Conservation (phyloP, 441 rosid genomes). For the Bocquillonia castaneifolia region DNA sequence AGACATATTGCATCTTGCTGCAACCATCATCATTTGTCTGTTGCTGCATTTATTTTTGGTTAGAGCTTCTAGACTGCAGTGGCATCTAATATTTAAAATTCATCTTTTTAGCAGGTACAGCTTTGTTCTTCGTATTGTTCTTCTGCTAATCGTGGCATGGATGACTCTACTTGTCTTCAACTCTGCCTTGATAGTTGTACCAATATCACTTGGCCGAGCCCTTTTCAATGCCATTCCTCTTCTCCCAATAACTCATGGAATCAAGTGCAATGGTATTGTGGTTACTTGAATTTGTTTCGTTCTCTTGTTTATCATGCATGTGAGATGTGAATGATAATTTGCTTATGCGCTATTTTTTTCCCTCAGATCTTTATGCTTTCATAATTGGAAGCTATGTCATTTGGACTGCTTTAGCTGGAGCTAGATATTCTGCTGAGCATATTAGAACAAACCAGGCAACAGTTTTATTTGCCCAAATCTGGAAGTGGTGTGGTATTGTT, state of each 20-base stretch:
- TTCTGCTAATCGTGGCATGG: conserved; percentile 88
- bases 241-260: conserved; percentile 94
- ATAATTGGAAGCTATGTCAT: conserved; percentile 87
- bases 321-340: conserved; percentile 19
- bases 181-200: conserved; percentile 80
- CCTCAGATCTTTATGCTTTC: conserved; percentile 78
- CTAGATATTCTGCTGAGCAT: conserved; percentile 71
- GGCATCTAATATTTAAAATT: conserved; percentile 12
- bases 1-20: not conserved
- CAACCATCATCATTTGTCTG: not conserved
- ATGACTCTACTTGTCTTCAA: conserved; percentile 87
- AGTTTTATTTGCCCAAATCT: conserved; percentile 57
- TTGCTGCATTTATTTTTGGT: not conserved
- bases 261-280: conserved; percentile 86
- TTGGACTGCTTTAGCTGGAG: conserved; percentile 84
- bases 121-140: conserved; percentile 78
- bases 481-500: conserved; percentile 86
- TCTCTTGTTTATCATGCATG: not conserved
- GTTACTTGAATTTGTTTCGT: conserved; percentile 6
- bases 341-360: conserved; percentile 15
- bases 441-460: conserved; percentile 61
- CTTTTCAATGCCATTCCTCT: conserved; percentile 84
- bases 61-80: conserved; percentile 7
- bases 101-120: conserved; percentile 61
- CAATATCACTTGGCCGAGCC: conserved; percentile 85